phyloP scores from a whole-genome alignment of 2,329 filamentous ascomycete species.

The Hymenoscyphus infarciens region DNA sequence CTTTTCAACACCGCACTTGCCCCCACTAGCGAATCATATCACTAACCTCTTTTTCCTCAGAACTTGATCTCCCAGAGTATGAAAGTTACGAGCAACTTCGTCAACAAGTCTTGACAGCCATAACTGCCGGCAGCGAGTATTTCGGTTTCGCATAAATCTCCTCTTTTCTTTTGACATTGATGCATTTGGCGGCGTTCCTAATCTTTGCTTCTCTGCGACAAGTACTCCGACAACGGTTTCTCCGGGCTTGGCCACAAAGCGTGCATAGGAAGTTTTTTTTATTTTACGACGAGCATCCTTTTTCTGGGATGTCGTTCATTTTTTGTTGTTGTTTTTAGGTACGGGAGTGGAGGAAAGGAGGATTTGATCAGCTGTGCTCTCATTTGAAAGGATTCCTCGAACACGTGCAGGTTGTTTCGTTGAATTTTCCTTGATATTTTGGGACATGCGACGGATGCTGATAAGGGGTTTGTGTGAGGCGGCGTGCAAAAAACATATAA shows the following conservation, averaged over 20 bases:
- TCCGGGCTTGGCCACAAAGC: constrained; percentile 8
- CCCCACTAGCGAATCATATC: background rate
- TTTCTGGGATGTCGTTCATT: background rate
- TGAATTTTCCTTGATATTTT: constrained; percentile 1
- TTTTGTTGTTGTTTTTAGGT: background rate
- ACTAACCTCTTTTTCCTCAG: constrained; percentile 44
- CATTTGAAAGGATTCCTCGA: constrained; percentile 15
- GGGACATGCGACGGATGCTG: background rate
- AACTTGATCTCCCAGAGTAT: constrained; percentile 97
- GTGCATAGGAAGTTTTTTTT: constrained; percentile 17
- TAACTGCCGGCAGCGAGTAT: constrained; percentile 95
- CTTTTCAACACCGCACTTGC: constrained; percentile 7
- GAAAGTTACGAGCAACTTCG: constrained; percentile 91
- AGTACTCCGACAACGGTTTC: constrained; percentile 25
- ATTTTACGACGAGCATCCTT: background rate
- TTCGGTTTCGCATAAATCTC: constrained; percentile 84
- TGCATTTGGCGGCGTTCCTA: constrained; percentile 34
- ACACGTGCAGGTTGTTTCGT: constrained; percentile 39
- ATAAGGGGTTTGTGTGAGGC: background rate
- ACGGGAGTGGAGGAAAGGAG: background rate
- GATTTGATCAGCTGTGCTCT: background rate
- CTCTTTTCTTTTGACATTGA: constrained; percentile 33
- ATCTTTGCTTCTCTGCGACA: constrained; percentile 19
- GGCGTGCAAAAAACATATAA: constrained; percentile 1
- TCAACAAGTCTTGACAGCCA: constrained; percentile 86